A percentile compares a stretch with the other conserved stretches of the same genome.
These are phyloP conservation scores for Podaxis sp. DNA, from an alignment of 768 basidiomycete genomes.

Conservation along the genomic window DNA sequence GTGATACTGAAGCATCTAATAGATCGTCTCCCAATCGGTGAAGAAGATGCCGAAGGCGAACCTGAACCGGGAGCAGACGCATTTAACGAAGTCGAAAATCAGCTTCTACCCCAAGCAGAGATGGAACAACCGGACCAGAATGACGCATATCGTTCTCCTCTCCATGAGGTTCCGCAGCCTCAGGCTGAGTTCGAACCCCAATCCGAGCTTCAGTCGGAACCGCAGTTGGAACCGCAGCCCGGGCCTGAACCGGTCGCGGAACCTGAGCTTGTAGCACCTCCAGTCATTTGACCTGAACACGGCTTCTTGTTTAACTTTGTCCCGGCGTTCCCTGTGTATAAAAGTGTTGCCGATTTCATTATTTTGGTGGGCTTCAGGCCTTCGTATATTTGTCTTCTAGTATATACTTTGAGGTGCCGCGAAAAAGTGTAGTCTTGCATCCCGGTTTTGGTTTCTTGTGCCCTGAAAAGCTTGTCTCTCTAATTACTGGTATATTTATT, in stretches of 20 bases:
- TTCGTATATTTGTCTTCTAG: too few species aligned
- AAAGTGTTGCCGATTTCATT: too few species aligned
- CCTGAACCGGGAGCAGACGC: neutral
- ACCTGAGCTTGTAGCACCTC: neutral
- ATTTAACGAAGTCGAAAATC: neutral
- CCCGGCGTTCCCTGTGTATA: too few species aligned
- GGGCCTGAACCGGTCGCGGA: neutral
- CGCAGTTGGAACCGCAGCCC: neutral
- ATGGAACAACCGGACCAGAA: neutral
- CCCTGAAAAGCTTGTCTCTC: too few species aligned
- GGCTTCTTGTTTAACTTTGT: neutral
- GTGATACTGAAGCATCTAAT: neutral
- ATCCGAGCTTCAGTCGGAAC: neutral
- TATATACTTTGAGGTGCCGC: too few species aligned
- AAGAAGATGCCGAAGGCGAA: slow-evolving; percentile 13
- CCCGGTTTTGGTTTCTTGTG: too few species aligned
- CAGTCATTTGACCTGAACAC: too few species aligned
- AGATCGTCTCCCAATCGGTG: neutral
- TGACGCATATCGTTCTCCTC: neutral
- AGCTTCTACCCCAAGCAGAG: neutral
- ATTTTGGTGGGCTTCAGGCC: too few species aligned
- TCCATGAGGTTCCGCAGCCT: neutral
- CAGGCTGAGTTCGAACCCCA: neutral
- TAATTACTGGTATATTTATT: too few species aligned
- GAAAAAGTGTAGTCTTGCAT: too few species aligned